Base-by-base conservation (phyloP, 768 basidiomycete genomes). In the Amanita rubescens region DNA sequence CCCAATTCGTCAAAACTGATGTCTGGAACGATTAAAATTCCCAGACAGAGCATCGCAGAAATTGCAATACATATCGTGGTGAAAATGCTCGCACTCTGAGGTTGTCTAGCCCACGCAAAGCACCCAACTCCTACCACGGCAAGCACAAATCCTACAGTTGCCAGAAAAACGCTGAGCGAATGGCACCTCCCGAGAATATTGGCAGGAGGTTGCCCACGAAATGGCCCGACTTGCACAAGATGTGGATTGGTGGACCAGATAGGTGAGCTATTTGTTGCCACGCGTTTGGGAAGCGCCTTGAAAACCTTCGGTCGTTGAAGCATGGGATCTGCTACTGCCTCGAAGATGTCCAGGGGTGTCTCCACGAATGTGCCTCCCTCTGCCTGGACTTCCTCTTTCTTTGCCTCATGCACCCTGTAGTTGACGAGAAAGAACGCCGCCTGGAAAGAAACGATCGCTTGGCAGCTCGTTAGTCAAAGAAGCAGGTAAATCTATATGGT, bases 391-490 rank as follows among this genome's bases (percentile, higher is more conserved):
- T 77, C 65, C 55, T 62, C 76, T 2, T 68, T 69, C 24, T 70
- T 75, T 5, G 81, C 82, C 57, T 77, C 77, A 51, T 73, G 69
- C 4, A 83, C 66, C 55, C 77, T 79, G 66, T 80, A 81, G 34
- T 75, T 68, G 38, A 81, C 70, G 25, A 83, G 69, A 56, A 80
- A 72, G 65, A 81, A 82, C 20, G 79, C 77, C 3, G 71, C 80
- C 47, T 78, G 60, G 64, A 84, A 83, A 2, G 82, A 67, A 32
- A 68, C 61, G 12, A 64, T 66, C 10, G 67, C 72, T 62, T 49
- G 11, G 54, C n/a, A 8, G 20, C 25, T 25, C 3, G 15, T 51
- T 12, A 27, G n/a, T 44, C 9, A n/a, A 27, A 24, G 25, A 34
- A 14, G 5, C 19, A 37, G 12, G 2, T 37, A 32, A 19, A 15